Evolutionary conservation across 257 asterid genomes (phyloP).

Genomic region (Handroanthus guayacan): DNA sequence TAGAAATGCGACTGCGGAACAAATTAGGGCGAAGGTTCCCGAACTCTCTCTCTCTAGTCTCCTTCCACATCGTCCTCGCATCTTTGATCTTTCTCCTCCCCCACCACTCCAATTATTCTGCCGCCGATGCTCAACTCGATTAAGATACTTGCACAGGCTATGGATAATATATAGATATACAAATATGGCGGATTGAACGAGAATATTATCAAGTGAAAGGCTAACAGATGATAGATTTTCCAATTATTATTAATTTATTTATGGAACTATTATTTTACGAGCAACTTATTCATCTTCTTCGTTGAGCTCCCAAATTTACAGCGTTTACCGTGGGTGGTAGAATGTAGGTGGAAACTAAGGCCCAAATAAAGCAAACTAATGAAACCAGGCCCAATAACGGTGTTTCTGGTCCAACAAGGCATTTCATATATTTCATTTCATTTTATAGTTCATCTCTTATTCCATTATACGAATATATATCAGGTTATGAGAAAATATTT

Average conservation of each 20-base stretch:
- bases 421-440: too few relatives aligned
- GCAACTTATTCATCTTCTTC: conserved; percentile 24
- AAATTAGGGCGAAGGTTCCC: conserved; percentile 89
- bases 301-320: neutral
- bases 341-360: neutral
- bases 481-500: too few relatives aligned
- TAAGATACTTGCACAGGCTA: conserved; percentile 23
- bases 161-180: neutral
- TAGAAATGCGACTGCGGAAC: conserved; percentile 67
- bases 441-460: too few relatives aligned
- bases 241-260: neutral
- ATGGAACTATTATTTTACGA: neutral
- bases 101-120: conserved; percentile 36
- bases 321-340: neutral
- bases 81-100: conserved; percentile 63
- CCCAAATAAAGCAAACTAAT: neutral
- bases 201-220: conserved; percentile 6
- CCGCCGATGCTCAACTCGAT: conserved; percentile 39
- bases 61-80: conserved; percentile 99
- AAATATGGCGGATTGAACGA: neutral
- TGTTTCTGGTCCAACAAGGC: too few relatives aligned
- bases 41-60: conserved; percentile 86
- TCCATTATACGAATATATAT: too few relatives aligned
- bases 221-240: neutral
- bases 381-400: neutral